These are phyloP conservation scores for Hebeloma cylindrosporum DNA, from an alignment of 768 basidiomycete genomes.

Conservation along the genomic window DNA sequence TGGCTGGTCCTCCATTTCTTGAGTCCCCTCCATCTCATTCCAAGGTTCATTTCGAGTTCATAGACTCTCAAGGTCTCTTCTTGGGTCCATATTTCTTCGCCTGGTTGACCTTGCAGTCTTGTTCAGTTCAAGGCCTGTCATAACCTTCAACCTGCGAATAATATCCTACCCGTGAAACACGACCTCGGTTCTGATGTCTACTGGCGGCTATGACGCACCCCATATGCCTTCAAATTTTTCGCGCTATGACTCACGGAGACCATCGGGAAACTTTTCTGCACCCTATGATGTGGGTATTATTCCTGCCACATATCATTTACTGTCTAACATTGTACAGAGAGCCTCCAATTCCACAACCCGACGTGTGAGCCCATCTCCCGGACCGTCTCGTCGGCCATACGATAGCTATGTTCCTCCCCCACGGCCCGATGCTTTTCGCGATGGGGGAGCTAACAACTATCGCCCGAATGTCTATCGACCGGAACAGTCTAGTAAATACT, in stretches of 20 bases:
- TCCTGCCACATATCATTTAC: slow-evolving; percentile 10
- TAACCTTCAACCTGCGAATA: slow-evolving; percentile 3
- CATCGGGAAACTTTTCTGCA: slow-evolving; percentile 28
- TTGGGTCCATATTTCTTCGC: background rate
- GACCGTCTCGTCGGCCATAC: slow-evolving; percentile 45
- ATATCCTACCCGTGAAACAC: slow-evolving; percentile 11
- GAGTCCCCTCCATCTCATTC: slow-evolving; percentile 16
- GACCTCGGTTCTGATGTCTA: slow-evolving; percentile 36
- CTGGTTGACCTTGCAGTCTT: slow-evolving; percentile 11
- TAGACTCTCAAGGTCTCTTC: too few relatives aligned
- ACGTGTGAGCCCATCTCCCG: slow-evolving; percentile 52
- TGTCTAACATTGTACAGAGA: slow-evolving; percentile 34
- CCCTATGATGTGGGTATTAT: slow-evolving; percentile 41
- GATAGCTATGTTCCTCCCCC: slow-evolving; percentile 53
- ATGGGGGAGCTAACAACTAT: slow-evolving; percentile 41
- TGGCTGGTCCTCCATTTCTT: slow-evolving; percentile 23
- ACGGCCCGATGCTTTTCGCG: slow-evolving; percentile 36
- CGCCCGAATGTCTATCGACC: slow-evolving; percentile 37
- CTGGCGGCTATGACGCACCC: slow-evolving; percentile 39
- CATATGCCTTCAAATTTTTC: slow-evolving; percentile 32
- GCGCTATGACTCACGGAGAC: slow-evolving; percentile 34
- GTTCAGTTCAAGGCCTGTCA: slow-evolving; percentile 14
- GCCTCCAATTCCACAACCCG: slow-evolving; percentile 33
- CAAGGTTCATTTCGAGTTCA: too few relatives aligned
- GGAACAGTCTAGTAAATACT: slow-evolving; percentile 30